Evolutionary conservation across 306 rosid genomes (phyloP), one percentile per base, ranked within the genome.

Genomic region (Morella rubra): DNA sequence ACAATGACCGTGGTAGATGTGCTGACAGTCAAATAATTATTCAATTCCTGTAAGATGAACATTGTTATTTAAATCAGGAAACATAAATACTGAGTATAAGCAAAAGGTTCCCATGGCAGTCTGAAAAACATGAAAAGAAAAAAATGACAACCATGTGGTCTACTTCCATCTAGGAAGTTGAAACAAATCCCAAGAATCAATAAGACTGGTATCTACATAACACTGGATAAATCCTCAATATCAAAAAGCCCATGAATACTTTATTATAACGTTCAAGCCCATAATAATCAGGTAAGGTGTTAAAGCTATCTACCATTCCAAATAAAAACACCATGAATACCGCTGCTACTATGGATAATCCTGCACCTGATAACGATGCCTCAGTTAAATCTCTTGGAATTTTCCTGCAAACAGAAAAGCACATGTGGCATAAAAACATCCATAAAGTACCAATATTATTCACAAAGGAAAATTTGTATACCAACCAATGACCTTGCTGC

Each of bases 361-460:
- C 97, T 7, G 98, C 97, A 79, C 98, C 98, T 12, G 98, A 90
- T 75, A 95, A 54, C 22, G 98, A 89, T 2, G 98, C 97, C 90
- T 92, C 98, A 7, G 98, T 92, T 87, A 95, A 89, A 87, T 95
- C 98, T 84, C 98, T 89, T 3, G 98, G 98, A 74, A 95, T 95
- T 89, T 95, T 95, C 84, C 98, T 95, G 92, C 76, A 74, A 55
- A 77, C 7, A 42, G 45, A 82, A 80, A 73, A 72, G 74, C 77
- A 76, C 49, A 74, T 53, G 73, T 49, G 15, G 10, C 16, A 44
- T 64, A 75, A 7, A 71, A 14, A 50, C 72, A 78, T 64, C 68
- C 72, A 58, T 51, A 81, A 72, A 79, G 58, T 70, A 59, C 41
- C 41, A 76, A 55, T 27, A 4, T 7, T 27, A 65, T 15, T 40